Percentiles rank a stretch among this genome's conserved stretches.
phyloP scores from a whole-genome alignment of 768 basidiomycete species.

The Trametopsis cervina region DNA sequence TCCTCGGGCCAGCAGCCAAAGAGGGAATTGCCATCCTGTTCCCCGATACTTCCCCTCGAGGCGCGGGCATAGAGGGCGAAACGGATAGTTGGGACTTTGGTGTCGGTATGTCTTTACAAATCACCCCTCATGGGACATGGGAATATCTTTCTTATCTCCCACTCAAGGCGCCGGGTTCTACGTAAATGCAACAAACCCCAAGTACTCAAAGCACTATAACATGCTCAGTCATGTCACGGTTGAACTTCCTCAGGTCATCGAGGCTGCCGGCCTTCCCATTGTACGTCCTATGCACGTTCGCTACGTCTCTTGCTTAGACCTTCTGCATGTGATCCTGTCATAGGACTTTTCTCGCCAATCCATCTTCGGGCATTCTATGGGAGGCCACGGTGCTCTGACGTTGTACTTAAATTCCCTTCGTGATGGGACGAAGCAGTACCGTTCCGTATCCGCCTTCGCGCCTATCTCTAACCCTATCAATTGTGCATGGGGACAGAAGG shows the following conservation, averaged over 20 bases:
- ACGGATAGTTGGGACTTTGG: slow-evolving; percentile 87
- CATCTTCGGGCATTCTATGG: slow-evolving; percentile 97
- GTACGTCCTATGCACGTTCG: slow-evolving; percentile 35
- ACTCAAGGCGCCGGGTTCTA: slow-evolving; percentile 83
- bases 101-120: slow-evolving; percentile 39
- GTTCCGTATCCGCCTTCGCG: slow-evolving; percentile 85
- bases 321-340: neutral
- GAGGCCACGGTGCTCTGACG: slow-evolving; percentile 91
- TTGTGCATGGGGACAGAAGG: slow-evolving; percentile 89
- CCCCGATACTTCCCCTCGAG: slow-evolving; percentile 93
- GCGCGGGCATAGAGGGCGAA: slow-evolving; percentile 81
- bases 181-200: slow-evolving; percentile 77
- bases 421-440: slow-evolving; percentile 49
- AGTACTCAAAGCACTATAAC: slow-evolving; percentile 71
- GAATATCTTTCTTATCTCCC: neutral
- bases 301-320: neutral
- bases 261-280: slow-evolving; percentile 67
- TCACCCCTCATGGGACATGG: neutral
- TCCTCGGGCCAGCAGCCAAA: slow-evolving; percentile 77
- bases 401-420: slow-evolving; percentile 71
- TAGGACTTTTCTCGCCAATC: slow-evolving; percentile 82
- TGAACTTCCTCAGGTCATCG: slow-evolving; percentile 79
- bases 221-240: slow-evolving; percentile 83
- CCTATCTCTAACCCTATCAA: slow-evolving; percentile 82
- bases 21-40: slow-evolving; percentile 89